phyloP scores from a whole-genome alignment of 2,329 filamentous ascomycete genomes.

The Verticillium albo-atrum region DNA sequence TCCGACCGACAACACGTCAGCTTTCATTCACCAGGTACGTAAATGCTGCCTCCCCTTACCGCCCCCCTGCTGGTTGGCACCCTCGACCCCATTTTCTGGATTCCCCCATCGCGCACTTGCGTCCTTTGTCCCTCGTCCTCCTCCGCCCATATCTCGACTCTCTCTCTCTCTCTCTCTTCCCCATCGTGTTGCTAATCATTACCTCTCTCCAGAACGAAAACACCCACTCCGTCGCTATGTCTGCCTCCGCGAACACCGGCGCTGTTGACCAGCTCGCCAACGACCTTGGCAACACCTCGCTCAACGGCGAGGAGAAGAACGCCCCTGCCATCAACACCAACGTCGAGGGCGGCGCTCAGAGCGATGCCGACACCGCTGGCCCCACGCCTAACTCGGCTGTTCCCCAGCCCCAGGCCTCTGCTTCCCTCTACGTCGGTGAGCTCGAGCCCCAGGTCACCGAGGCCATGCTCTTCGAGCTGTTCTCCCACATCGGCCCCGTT shows the following conservation, averaged over 20 bases:
- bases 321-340: conserved; percentile 69
- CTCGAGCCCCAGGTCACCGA: conserved; percentile 97
- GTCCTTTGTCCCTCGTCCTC: not conserved
- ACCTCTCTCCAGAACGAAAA: not conserved
- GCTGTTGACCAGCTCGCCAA: conserved; percentile 77
- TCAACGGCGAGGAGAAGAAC: conserved; percentile 63
- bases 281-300: conserved; percentile 68
- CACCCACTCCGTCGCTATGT: conserved; percentile 44
- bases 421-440: conserved; percentile 98
- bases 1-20: not conserved
- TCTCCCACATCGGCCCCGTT: conserved; percentile 98
- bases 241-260: conserved; percentile 51
- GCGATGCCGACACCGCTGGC: conserved; percentile 58
- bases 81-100: not conserved
- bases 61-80: conserved; percentile 1
- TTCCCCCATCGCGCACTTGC: not conserved
- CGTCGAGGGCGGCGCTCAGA: conserved; percentile 48
- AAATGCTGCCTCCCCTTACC: conserved; percentile 7
- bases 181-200: not conserved
- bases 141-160: too few relatives aligned
- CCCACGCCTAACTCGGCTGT: conserved; percentile 71
- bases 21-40: conserved; percentile 5
- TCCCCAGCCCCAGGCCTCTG: conserved; percentile 83
- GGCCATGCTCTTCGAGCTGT: conserved; percentile 99
- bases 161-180: not conserved